Percentiles rank a stretch among this genome's conserved stretches.
phyloP scores from a whole-genome alignment of 2,329 filamentous ascomycete species.

The Neofusicoccum parvum region DNA sequence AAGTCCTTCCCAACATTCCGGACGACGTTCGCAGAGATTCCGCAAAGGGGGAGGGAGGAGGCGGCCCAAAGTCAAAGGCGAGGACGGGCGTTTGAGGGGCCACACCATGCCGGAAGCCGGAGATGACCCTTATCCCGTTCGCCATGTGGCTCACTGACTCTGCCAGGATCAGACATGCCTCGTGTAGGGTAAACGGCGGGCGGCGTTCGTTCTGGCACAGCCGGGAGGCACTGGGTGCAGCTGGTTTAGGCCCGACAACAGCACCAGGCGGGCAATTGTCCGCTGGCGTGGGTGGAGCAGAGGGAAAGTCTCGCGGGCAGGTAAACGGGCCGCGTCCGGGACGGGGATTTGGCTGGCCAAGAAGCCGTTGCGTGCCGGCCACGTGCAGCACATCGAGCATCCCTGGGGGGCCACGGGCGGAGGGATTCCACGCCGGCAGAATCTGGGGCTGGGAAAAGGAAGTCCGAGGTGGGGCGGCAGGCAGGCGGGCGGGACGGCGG shows the following conservation, averaged over 20 bases:
- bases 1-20: background rate
- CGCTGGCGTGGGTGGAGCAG: background rate
- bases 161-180: background rate
- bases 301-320: background rate
- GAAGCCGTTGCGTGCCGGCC: background rate
- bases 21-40: background rate
- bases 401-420: background rate
- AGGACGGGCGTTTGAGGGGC: background rate
- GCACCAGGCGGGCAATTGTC: background rate
- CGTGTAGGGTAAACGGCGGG: background rate
- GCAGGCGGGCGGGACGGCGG: background rate
- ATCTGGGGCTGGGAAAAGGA: background rate
- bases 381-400: background rate
- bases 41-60: background rate
- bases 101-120: background rate
- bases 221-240: background rate
- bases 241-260: background rate
- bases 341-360: background rate
- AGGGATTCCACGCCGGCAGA: background rate
- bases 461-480: background rate
- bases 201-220: background rate
- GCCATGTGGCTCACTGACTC: conserved; percentile 1
- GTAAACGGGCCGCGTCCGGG: background rate
- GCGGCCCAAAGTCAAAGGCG: background rate
- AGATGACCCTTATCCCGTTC: background rate